Evolutionary conservation across 2,329 filamentous ascomycete species (phyloP).

Genomic region (Coniochaeta prunicola): DNA sequence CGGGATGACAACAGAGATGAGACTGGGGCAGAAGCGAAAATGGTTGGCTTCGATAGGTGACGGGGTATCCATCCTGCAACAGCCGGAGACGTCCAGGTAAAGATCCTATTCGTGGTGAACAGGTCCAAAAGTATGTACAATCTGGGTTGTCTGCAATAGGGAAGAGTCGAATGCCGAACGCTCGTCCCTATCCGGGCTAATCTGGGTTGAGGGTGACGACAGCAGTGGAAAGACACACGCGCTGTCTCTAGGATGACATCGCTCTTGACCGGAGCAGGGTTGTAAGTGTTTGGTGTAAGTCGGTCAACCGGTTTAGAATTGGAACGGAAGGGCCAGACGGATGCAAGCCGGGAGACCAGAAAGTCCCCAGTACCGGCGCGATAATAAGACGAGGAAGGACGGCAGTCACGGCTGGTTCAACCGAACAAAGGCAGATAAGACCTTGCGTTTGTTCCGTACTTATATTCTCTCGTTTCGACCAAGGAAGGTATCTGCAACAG

Average conservation of each 20-base stretch:
- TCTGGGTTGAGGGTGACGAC: neutral
- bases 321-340: neutral
- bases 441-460: neutral
- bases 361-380: neutral
- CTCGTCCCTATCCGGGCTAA: neutral
- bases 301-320: neutral
- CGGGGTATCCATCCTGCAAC: neutral
- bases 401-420: neutral
- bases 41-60: neutral
- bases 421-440: neutral
- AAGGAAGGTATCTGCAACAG: neutral
- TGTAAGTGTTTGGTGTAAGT: neutral
- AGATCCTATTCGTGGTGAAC: neutral
- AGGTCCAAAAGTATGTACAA: neutral
- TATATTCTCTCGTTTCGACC: neutral
- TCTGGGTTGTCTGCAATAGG: neutral
- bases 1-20: neutral
- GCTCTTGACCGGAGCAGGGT: neutral
- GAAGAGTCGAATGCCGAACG: neutral
- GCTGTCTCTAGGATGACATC: neutral
- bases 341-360: neutral
- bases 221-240: neutral
- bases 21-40: neutral
- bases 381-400: neutral
- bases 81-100: neutral